Base-by-base conservation (phyloP, 2,329 filamentous ascomycete genomes). In the Curvularia eragrostidis region DNA sequence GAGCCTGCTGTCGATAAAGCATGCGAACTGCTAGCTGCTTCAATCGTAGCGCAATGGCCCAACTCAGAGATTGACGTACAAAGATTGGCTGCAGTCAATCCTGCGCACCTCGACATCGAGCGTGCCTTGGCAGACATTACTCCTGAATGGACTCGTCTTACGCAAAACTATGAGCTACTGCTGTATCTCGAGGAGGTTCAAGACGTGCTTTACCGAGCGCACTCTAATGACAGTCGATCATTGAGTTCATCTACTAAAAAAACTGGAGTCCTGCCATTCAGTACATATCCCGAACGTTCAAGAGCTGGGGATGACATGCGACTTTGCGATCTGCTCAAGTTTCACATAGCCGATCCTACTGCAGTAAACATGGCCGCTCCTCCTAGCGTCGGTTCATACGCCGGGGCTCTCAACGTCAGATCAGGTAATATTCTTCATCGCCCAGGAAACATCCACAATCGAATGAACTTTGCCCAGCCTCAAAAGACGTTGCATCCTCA, bases 91-190 rank as follows among this genome's bases (percentile, higher is more conserved):
- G 59, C 70, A 1, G 49, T 68, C 2, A 65, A 76, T 3, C 19
- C 52, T 3, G 41, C 41, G 5, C 46, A 78, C 2, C 26, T 87
- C 0, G 44, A 68, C 0, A 56, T 84, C 2, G 36, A 59, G 0
- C 58, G 69, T 10, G 83, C 82, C 3, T 36, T 84, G 1, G 62
- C 73, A 0, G 63, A 68, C 0, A 66, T 87, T 13, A 60, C 64
- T 0, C 76, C 77, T 0, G 80, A 84, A 49, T 87, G 84, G 84
- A 59, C 70, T 4, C 77, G 80, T 0, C 63, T 84, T 0, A 79
- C 75, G n/a, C 74, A 79, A 5, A 87, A 87, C 43, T 58, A 76
- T 9, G 75, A 82, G 26, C 73, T 86, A 0, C 78, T 75, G 0
- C 41, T 67, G 0, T 81, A 85, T 61, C 57, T 86, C 0, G 53